A percentile compares a stretch with the other conserved stretches of the same genome.
Conservation (phyloP, 2,329 filamentous ascomycete genomes). For the Oidium heveae region DNA sequence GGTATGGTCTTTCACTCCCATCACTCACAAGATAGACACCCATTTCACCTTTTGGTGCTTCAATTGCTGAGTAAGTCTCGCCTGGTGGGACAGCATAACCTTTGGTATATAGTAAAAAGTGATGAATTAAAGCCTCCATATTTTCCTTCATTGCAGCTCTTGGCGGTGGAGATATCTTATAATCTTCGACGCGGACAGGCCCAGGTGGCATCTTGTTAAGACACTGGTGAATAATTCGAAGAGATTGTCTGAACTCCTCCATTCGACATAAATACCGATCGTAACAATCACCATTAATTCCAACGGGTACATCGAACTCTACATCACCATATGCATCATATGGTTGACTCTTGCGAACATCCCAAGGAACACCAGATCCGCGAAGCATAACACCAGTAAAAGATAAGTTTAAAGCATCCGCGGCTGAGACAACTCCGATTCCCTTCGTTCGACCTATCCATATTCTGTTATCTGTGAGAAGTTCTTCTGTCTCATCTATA, state of each 20-base stretch:
- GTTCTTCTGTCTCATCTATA: constrained; percentile 95
- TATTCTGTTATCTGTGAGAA: constrained; percentile 97
- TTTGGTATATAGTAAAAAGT: constrained; percentile 97
- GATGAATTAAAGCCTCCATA: constrained; percentile 98
- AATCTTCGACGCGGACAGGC: constrained; percentile 87
- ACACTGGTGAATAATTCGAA: constrained; percentile 96
- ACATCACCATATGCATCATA: constrained; percentile 97
- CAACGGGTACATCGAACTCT: constrained; percentile 93
- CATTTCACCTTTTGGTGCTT: constrained; percentile 99
- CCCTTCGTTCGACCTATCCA: constrained; percentile 88
- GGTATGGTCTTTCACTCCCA: constrained; percentile 84
- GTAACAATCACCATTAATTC: constrained; percentile 94
- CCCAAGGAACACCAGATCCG: constrained; percentile 86
- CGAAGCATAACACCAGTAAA: constrained; percentile 97
- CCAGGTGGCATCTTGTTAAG: constrained; percentile 96
- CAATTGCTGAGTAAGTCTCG: constrained; percentile 93
- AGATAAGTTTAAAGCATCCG: constrained; percentile 88
- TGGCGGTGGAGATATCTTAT: constrained; percentile 94
- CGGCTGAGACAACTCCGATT: constrained; percentile 71
- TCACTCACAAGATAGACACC: constrained; percentile 91
- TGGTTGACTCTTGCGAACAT: constrained; percentile 85
- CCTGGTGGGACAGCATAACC: constrained; percentile 91
- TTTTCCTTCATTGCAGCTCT: constrained; percentile 99
- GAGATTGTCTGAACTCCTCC: constrained; percentile 97
- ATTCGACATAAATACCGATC: constrained; percentile 97